These are phyloP conservation scores for Euphorbia corollata DNA, from an alignment of 441 rosid genomes.

Conservation along the genomic window DNA sequence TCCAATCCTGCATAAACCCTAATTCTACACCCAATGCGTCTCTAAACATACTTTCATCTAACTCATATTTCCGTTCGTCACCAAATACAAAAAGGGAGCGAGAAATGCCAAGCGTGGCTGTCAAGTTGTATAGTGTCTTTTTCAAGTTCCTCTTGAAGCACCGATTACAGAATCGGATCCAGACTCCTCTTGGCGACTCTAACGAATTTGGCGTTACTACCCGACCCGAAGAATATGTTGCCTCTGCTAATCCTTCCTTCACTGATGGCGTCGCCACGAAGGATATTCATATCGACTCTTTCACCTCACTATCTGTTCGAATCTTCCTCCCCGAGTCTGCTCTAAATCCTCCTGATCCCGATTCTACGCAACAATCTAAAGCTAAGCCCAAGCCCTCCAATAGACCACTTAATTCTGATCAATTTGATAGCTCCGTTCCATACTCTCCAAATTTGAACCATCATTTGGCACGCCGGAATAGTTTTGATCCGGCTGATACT, in stretches of 20 bases:
- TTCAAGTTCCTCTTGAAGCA: constrained; percentile 85
- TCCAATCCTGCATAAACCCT: background rate
- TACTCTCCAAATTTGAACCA: background rate
- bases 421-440: background rate
- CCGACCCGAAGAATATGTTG: constrained; percentile 78
- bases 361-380: constrained; percentile 23
- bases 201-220: constrained; percentile 59
- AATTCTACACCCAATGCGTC: background rate
- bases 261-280: constrained; percentile 90
- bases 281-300: constrained; percentile 87
- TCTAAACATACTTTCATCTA: background rate
- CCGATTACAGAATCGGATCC: constrained; percentile 76
- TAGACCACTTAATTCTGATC: constrained; percentile 19
- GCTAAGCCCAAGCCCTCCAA: constrained; percentile 19
- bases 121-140: constrained; percentile 85
- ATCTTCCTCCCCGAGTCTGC: constrained; percentile 87
- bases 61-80: background rate
- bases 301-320: constrained; percentile 65
- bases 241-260: constrained; percentile 69
- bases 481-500: constrained; percentile 19
- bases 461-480: constrained; percentile 23
- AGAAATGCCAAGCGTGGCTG: constrained; percentile 85
- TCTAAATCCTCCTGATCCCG: constrained; percentile 50
- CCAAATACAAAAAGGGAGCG: background rate
- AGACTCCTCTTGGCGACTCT: constrained; percentile 35